Base-by-base conservation (phyloP, 2,329 filamentous ascomycete genomes). In the Paecilomyces formosus region DNA sequence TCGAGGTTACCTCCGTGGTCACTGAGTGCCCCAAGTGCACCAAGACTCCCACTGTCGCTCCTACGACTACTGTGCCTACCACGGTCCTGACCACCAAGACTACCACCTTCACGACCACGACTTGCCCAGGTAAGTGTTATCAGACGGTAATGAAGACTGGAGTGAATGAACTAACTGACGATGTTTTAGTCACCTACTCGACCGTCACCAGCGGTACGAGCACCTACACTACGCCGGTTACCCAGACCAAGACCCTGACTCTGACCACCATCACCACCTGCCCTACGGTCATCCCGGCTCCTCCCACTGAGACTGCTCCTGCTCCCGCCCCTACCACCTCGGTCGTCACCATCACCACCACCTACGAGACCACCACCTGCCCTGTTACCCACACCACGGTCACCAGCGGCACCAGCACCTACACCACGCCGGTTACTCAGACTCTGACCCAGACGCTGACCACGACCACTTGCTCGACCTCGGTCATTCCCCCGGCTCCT, bases 241-340 rank as follows among this genome's bases (percentile, higher is more conserved):
- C 39, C 9, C 15, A 45, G 39, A 45, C 39, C 15, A 21, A 45
- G 39, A 45, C 39, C 39, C 13, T 21, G 39, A 45, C 39, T 45
- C 39, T 45, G 15, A 45, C 39, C 39, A 45, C 39, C 39, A 18
- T 45, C 39, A 52, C 50, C 21, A 52, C 50, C 21, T 52, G 11
- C 22, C 50, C 50, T 52, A 52, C 50, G 6, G 22, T 24, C 22
- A 28, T 28, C 28, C 22, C 18, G 30, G 30, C 21, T 13, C 18
- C 50, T 24, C 15, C 49, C 8, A 52, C 24, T 28, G 31, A 30
- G 91, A 96, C 72, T 71, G 74, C 6, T 60, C 7, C 62, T 9
- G 56, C 78, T 81, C 66, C 18, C 8, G 18, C 24, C 26, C 53
- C 53, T 54, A 21, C 21, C 31, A 21, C 53, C 26, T 35, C 53